Percentiles rank a stretch among this genome's conserved stretches.
Conservation (phyloP, 331 rosid genomes). For the Dryas integrifolia region DNA sequence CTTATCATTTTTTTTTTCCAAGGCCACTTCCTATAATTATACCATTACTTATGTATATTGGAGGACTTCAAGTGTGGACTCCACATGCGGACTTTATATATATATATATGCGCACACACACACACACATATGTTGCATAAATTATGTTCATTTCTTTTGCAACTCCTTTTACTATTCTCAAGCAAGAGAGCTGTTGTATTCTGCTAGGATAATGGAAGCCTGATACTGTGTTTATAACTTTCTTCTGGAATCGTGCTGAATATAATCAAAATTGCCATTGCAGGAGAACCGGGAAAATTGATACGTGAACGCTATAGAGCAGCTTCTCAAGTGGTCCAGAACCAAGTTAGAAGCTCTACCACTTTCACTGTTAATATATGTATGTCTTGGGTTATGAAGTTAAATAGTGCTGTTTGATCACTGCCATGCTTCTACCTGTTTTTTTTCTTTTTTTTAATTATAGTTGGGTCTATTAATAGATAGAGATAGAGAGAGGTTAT, state of each 20-base stretch:
- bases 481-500: neutral
- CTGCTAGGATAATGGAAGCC: conserved; percentile 5
- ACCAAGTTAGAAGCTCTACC: conserved; percentile 90
- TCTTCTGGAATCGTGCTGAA: neutral
- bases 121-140: neutral
- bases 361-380: conserved; percentile 56
- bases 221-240: neutral
- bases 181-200: neutral
- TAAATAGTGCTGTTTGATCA: conserved; percentile 26
- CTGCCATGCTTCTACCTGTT: conserved; percentile 3
- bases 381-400: conserved; percentile 58
- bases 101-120: no score
- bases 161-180: neutral
- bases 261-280: conserved; percentile 21
- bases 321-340: conserved; percentile 97
- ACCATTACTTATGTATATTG: neutral
- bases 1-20: neutral
- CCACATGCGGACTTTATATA: no score
- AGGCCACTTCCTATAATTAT: neutral
- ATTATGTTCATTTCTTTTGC: neutral
- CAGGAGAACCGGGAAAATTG: conserved; percentile 94
- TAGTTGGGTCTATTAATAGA: neutral
- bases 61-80: no score
- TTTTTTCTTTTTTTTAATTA: neutral
- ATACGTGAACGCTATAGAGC: conserved; percentile 94